Percentiles rank a stretch among this genome's conserved stretches.
Conservation (phyloP, 148 eudicot genomes). For the Euryodendron excelsum region DNA sequence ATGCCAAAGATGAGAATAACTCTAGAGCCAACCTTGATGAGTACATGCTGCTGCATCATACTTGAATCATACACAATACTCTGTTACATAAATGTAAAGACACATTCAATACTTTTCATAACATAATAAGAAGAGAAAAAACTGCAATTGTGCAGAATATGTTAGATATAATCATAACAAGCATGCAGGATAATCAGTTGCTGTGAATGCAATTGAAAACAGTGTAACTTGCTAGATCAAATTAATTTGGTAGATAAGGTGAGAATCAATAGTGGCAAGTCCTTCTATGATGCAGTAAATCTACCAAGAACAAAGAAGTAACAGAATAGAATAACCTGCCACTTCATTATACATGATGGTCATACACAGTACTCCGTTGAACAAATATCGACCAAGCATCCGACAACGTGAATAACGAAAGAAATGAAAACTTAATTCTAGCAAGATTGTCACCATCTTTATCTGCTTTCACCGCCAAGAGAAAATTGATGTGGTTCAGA, state of each 20-base stretch:
- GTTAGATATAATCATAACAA: too few relatives aligned
- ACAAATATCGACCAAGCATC: background rate
- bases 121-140: background rate
- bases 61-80: too few relatives aligned
- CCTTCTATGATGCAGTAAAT: background rate
- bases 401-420: background rate
- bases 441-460: background rate
- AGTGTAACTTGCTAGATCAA: background rate
- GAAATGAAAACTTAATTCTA: background rate
- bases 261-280: background rate
- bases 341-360: background rate
- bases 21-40: too few relatives aligned
- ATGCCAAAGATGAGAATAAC: too few relatives aligned
- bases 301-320: conserved; percentile 2
- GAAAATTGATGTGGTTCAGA: background rate
- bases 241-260: background rate
- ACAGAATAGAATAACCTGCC: background rate
- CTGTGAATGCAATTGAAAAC: background rate
- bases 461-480: background rate
- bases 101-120: too few relatives aligned
- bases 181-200: background rate
- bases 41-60: too few relatives aligned
- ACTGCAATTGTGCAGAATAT: too few relatives aligned
- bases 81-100: too few relatives aligned
- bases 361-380: background rate